These are phyloP conservation scores for Saussurea involucrata DNA, from an alignment of 129 eudicot species.

Conservation along the genomic window DNA sequence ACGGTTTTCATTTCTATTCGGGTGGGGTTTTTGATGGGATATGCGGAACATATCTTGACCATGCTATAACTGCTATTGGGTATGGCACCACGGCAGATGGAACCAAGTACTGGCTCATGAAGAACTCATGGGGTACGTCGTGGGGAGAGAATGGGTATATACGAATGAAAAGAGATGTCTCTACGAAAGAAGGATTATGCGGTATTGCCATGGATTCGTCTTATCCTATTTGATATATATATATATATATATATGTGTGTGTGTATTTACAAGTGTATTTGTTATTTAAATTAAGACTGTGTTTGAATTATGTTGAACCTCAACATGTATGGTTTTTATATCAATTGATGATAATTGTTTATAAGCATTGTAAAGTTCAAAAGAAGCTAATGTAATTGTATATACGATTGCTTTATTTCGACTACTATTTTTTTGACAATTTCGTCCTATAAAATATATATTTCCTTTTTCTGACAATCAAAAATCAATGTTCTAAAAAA, in stretches of 20 bases:
- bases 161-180: conserved; percentile 34
- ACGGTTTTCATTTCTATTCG: conserved; percentile 38
- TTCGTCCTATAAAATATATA: neutral
- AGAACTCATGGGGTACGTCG: conserved; percentile 52
- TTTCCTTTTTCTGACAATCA: neutral
- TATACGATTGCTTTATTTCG: neutral
- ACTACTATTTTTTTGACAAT: neutral
- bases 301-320: neutral
- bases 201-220: conserved; percentile 47
- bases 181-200: conserved; percentile 39
- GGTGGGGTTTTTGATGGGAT: conserved; percentile 38
- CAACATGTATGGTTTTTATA: neutral
- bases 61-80: conserved; percentile 56
- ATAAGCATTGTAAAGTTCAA: neutral
- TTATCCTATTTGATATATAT: conserved; percentile 31
- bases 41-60: conserved; percentile 39
- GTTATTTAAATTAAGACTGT: neutral
- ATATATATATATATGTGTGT: neutral
- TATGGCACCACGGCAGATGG: conserved; percentile 44
- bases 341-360: neutral
- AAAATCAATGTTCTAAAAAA: too few relatives aligned
- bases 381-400: neutral
- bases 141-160: conserved; percentile 57
- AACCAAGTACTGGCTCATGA: conserved; percentile 56
- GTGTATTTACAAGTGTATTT: conserved; percentile 14